Conservation (phyloP, 208 protist genomes). For the Crithidia thermophila region DNA sequence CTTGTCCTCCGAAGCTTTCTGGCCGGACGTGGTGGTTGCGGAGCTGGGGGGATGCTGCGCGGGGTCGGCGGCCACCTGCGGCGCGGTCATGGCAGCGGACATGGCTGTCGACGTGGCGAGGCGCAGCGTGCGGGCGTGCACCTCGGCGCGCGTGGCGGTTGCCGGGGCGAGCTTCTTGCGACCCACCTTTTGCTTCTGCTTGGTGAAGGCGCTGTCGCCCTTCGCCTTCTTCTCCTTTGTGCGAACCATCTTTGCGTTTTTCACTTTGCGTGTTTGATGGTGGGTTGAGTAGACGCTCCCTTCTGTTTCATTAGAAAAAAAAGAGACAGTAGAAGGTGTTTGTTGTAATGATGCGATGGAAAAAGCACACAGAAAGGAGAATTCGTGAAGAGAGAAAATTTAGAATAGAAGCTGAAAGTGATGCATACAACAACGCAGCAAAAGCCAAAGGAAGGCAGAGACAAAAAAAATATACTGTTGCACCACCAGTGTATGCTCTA, state of each 20-base stretch:
- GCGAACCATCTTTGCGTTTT: constrained; percentile 74
- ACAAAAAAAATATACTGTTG: no score
- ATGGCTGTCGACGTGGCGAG: constrained; percentile 59
- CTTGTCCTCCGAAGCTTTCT: constrained; percentile 1
- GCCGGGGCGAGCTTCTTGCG: constrained; percentile 83
- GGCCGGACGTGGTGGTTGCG: constrained; percentile 13
- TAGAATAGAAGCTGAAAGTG: no score
- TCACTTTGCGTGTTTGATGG: no score
- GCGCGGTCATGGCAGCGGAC: constrained; percentile 20
- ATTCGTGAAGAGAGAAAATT: no score
- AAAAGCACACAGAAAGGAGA: no score
- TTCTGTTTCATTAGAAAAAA: no score
- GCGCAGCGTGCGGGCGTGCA: constrained; percentile 79
- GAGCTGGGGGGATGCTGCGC: constrained; percentile 11
- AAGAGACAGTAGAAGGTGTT: no score
- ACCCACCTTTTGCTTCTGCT: constrained; percentile 76
- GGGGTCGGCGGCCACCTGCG: constrained; percentile 10
- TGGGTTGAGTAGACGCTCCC: no score
- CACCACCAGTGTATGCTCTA: no score
- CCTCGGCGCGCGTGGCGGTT: constrained; percentile 77
- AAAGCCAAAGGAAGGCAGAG: no score
- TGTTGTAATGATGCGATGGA: no score
- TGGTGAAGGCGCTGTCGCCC: constrained; percentile 84
- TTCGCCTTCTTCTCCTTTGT: constrained; percentile 73
- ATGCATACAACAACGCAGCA: no score